Conservation (phyloP, 2,329 filamentous ascomycete species). For the Fusarium liriodendri region DNA sequence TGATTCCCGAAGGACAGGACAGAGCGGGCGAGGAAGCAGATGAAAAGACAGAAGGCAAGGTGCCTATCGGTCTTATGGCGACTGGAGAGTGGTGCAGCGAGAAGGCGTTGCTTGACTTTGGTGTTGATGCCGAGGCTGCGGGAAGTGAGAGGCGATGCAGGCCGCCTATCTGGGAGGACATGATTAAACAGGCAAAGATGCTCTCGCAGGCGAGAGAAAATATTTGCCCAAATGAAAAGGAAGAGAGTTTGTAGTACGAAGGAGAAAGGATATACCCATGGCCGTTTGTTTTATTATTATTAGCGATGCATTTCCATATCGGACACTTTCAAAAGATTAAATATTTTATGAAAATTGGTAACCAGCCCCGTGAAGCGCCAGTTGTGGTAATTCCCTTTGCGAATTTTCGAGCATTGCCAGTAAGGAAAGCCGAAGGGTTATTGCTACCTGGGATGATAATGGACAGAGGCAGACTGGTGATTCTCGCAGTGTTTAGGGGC, state of each 20-base stretch:
- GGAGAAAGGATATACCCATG: background rate
- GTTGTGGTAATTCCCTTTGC: background rate
- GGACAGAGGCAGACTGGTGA: background rate
- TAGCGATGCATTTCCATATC: background rate
- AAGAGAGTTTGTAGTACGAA: background rate
- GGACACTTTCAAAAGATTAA: background rate
- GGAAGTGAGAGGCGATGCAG: constrained; percentile 34
- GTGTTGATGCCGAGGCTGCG: constrained; percentile 56
- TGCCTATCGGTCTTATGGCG: constrained; percentile 66
- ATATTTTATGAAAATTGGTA: background rate
- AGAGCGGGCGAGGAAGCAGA: constrained; percentile 46
- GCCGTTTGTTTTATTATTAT: background rate
- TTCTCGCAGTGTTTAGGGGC: background rate
- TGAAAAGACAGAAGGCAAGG: constrained; percentile 50
- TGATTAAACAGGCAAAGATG: constrained; percentile 1
- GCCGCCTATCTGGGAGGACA: constrained; percentile 16
- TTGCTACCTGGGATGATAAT: too few species aligned
- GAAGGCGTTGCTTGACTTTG: constrained; percentile 59
- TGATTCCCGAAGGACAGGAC: constrained; percentile 48
- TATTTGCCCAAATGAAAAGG: constrained; percentile 32
- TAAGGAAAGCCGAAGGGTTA: too few species aligned
- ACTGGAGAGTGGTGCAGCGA: constrained; percentile 66
- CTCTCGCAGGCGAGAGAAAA: background rate
- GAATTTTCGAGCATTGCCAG: too few species aligned
- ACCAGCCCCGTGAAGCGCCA: background rate